These are phyloP conservation scores for Acidiella bohemica DNA, from an alignment of 495 filamentous ascomycete species.

Conservation along the genomic window DNA sequence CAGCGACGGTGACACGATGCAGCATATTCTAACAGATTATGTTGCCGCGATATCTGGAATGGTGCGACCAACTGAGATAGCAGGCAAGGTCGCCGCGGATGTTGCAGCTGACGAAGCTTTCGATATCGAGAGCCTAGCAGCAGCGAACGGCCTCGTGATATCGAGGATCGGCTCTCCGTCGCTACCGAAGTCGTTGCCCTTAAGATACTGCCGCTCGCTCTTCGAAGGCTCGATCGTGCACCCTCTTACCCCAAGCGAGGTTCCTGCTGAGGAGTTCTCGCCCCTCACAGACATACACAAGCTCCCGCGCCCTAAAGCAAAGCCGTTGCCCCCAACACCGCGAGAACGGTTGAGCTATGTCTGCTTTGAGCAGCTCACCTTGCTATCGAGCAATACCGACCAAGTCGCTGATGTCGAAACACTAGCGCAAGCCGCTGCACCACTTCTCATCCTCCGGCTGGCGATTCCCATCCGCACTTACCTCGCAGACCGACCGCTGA, in stretches of 20 bases:
- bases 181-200: conserved; percentile 53
- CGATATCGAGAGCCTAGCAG: conserved; percentile 61
- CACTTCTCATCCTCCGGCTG: conserved; percentile 70
- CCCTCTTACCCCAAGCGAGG: conserved; percentile 48
- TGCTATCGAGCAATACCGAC: conserved; percentile 35
- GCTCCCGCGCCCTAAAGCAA: conserved; percentile 45
- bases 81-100: conserved; percentile 47
- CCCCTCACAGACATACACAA: conserved; percentile 50
- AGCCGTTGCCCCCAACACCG: conserved; percentile 28
- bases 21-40: no score
- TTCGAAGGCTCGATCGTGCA: conserved; percentile 77
- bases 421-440: conserved; percentile 64
- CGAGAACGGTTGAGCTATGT: conserved; percentile 62
- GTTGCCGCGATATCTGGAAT: no score
- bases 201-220: conserved; percentile 60
- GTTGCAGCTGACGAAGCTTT: conserved; percentile 51
- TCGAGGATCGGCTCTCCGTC: conserved; percentile 52
- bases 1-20: conserved; percentile 30
- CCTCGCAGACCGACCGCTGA: conserved; percentile 80
- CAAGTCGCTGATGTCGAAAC: conserved; percentile 34
- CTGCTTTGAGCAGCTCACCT: conserved; percentile 68
- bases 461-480: conserved; percentile 69
- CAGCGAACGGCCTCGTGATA: conserved; percentile 56
- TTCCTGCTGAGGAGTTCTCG: conserved; percentile 24
- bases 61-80: no score